These are phyloP conservation scores for Pythium pectinolyticum DNA, from an alignment of 352 stramenopile genomes.

Conservation along the genomic window DNA sequence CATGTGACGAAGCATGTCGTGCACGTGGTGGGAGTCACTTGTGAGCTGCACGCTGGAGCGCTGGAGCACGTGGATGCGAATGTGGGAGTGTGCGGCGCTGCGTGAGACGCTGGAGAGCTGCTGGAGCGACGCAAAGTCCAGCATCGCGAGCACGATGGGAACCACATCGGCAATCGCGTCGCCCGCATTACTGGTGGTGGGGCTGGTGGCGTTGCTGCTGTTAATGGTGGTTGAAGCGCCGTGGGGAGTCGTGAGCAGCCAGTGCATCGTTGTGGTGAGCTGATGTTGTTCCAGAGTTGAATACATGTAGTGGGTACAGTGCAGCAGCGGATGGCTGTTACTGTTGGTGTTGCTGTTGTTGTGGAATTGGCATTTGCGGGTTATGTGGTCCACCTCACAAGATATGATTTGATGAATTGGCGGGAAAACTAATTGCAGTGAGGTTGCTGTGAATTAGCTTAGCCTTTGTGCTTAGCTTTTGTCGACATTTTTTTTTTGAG, in stretches of 20 bases:
- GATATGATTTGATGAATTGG: background rate
- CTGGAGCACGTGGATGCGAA: constrained; percentile 6
- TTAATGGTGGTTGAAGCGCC: too few relatives aligned
- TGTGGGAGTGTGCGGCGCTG: background rate
- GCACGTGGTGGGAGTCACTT: constrained; percentile 7
- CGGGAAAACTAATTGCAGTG: constrained; percentile 1
- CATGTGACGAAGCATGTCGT: constrained; percentile 17
- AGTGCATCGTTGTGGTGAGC: background rate
- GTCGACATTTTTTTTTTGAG: too few relatives aligned
- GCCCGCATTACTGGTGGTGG: background rate
- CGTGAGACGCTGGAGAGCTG: constrained; percentile 20
- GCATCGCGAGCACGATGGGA: constrained; percentile 7
- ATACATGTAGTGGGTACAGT: too few relatives aligned
- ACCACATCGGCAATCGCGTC: constrained; percentile 9
- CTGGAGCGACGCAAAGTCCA: constrained; percentile 15
- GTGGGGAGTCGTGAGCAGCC: background rate
- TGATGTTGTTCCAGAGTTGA: too few relatives aligned
- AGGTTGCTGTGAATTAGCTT: constrained; percentile 6
- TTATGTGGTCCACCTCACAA: background rate
- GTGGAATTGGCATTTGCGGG: background rate
- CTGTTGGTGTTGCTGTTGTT: background rate
- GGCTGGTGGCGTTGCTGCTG: background rate
- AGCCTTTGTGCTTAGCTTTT: constrained; percentile 1
- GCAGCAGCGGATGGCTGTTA: background rate
- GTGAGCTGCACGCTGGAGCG: constrained; percentile 18